Percentiles rank a stretch among this genome's conserved stretches.
These are phyloP conservation scores for Fusarium fujikuroi DNA, from an alignment of 2,329 filamentous ascomycete genomes.

Conservation along the genomic window DNA sequence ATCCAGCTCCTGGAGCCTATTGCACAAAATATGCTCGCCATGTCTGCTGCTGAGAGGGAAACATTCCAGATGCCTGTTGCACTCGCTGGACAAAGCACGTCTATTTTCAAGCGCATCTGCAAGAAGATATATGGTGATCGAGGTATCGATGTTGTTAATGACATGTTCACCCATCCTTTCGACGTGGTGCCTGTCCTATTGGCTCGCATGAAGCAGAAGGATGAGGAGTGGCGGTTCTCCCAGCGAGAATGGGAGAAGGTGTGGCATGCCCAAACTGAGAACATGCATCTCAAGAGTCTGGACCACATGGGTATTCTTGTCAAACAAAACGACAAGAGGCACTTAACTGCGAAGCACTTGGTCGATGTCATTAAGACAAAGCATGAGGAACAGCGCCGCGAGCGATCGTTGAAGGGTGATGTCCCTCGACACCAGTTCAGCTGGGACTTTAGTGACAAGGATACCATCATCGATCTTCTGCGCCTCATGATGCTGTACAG, in stretches of 20 bases:
- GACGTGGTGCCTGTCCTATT: conserved; percentile 90
- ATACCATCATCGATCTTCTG: conserved; percentile 71
- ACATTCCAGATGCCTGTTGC: conserved; percentile 83
- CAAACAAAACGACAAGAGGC: conserved; percentile 89
- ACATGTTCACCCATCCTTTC: conserved; percentile 86
- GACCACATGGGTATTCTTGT: conserved; percentile 96
- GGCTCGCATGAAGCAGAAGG: conserved; percentile 90
- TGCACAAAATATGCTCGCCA: conserved; percentile 86
- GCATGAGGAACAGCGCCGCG: conserved; percentile 87
- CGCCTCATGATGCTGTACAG: conserved; percentile 73
- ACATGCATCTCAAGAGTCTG: conserved; percentile 94
- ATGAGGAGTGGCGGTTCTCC: conserved; percentile 97
- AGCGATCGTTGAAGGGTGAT: conserved; percentile 70
- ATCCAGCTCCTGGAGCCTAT: conserved; percentile 97
- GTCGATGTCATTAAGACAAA: conserved; percentile 92
- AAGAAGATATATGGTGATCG: conserved; percentile 97
- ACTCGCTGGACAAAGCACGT: conserved; percentile 91
- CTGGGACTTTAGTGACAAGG: conserved; percentile 78
- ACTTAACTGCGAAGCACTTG: conserved; percentile 89
- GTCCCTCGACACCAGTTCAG: conserved; percentile 77
- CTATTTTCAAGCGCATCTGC: conserved; percentile 95
- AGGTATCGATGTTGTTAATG: conserved; percentile 84
- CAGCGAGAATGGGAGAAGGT: conserved; percentile 99
- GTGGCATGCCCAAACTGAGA: conserved; percentile 94
- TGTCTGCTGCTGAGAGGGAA: conserved; percentile 77